phyloP scores from a whole-genome alignment of 2,329 filamentous ascomycete species.

The Graphiopsis chlorocephala region DNA sequence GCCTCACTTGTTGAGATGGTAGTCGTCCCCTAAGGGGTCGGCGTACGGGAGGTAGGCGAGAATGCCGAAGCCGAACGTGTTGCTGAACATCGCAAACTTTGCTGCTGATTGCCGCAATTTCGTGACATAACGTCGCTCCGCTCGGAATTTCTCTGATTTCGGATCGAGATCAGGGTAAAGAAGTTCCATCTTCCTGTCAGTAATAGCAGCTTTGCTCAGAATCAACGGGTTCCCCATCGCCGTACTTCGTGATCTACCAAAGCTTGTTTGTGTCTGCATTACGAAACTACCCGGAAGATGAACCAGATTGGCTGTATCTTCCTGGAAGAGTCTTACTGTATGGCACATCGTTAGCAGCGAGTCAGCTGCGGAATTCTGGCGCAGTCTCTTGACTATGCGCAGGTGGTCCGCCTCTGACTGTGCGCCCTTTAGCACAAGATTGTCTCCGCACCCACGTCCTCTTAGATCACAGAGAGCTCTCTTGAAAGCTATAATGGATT shows the following conservation, averaged over 20 bases:
- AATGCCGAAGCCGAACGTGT: not conserved
- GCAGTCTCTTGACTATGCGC: not conserved
- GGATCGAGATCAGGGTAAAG: not conserved
- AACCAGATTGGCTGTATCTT: not conserved
- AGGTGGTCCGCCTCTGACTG: not conserved
- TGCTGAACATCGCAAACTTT: not conserved
- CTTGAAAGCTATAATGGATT: not conserved
- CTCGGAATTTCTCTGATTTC: not conserved
- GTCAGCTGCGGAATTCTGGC: not conserved
- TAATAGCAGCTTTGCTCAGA: not conserved
- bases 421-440: not conserved
- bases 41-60: not conserved
- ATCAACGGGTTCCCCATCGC: not conserved
- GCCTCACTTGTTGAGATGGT: not conserved
- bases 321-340: not conserved
- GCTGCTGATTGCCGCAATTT: slow-evolving; percentile 2
- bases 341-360: not conserved
- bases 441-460: not conserved
- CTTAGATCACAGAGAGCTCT: not conserved
- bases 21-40: not conserved
- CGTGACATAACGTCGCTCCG: not conserved
- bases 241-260: not conserved
- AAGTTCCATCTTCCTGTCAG: not conserved
- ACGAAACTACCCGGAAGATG: not conserved
- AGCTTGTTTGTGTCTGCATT: not conserved